Conservation (phyloP, 371 early-diverging fungal species). For the Lichtheimia ornata region DNA sequence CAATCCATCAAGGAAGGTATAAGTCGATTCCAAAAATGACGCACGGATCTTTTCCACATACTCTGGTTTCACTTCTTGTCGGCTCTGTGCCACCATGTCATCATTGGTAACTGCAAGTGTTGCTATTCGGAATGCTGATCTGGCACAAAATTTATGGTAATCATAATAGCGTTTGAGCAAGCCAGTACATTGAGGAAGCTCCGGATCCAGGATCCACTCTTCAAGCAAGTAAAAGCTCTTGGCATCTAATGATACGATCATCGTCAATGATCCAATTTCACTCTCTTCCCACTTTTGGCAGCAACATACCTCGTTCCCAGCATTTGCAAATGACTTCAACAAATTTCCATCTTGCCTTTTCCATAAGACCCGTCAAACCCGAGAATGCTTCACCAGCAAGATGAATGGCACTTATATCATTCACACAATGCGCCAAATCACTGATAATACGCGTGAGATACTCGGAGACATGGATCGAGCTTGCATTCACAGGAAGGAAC, state of each 20-base stretch:
- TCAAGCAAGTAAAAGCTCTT: slow-evolving; percentile 78
- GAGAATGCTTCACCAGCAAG: slow-evolving; percentile 58
- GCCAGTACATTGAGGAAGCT: slow-evolving; percentile 66
- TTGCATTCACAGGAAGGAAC: slow-evolving; percentile 51
- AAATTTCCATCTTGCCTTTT: slow-evolving; percentile 57
- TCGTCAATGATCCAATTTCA: not conserved
- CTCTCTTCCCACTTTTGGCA: no score
- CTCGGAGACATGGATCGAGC: slow-evolving; percentile 58
- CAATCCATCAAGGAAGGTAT: slow-evolving; percentile 72
- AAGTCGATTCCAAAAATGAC: slow-evolving; percentile 65
- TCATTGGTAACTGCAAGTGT: slow-evolving; percentile 53
- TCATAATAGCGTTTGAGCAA: slow-evolving; percentile 69
- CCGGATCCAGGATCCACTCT: slow-evolving; percentile 83
- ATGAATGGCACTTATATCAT: slow-evolving; percentile 58
- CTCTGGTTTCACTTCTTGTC: slow-evolving; percentile 25
- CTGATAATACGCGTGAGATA: slow-evolving; percentile 57
- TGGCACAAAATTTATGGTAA: slow-evolving; percentile 71
- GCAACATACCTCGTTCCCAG: slow-evolving; percentile 58
- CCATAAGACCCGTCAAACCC: slow-evolving; percentile 55
- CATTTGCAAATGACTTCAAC: slow-evolving; percentile 53
- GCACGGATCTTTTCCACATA: slow-evolving; percentile 61
- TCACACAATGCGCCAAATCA: slow-evolving; percentile 60
- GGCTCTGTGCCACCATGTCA: slow-evolving; percentile 22
- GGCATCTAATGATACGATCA: slow-evolving; percentile 65
- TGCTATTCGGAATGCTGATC: slow-evolving; percentile 63